Evolutionary conservation across 1,139 yeast species (phyloP), one percentile per base, ranked within the genome.

Genomic region (Wickerhamiella infanticola): DNA sequence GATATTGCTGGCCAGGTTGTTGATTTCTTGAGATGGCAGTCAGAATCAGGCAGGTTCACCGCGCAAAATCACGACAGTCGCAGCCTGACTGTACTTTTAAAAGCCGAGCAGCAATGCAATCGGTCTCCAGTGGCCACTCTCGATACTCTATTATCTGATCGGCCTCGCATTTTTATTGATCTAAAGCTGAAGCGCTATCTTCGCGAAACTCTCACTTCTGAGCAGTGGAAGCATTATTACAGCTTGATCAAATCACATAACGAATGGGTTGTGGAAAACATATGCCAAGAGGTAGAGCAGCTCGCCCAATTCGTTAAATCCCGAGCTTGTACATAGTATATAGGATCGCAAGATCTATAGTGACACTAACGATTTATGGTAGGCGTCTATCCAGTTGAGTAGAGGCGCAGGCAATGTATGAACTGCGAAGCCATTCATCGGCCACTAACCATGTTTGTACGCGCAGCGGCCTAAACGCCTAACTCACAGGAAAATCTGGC

Each of bases 11-110:
- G 37, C 4, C 36, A 39, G 25, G 40, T 49, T 5, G 49, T 46
- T 7, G 55, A 54, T 31, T 45, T 46, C 40, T 24, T 50, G 27
- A 50, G 56, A 4, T 8, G 31, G 29, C 39, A 40, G 9, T 29
- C 45, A 11, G 31, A 41, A 5, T 25, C 41, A 23, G 41, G 39
- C 27, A 24, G 24, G 31, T 49, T 41, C 40, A 38, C 45, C n/a
- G 18, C 35, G n/a, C 37, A 46, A 7, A 50, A 49, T 39, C 53
- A 52, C 42, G 55, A 52, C 43, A 40, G 45, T 33, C 46, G 40
- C 3, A 48, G 52, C 7, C 38, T 53, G 31, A 45, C 41, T 39
- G 40, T 49, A 25, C 8, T 53, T 35, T 25, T 47, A 24, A 36
- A 43, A 24, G 42, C 46, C 38, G 35, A 35, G 9, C 7, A 27